Conservation (phyloP, 2,329 filamentous ascomycete genomes). For the Stemphylium beticola region DNA sequence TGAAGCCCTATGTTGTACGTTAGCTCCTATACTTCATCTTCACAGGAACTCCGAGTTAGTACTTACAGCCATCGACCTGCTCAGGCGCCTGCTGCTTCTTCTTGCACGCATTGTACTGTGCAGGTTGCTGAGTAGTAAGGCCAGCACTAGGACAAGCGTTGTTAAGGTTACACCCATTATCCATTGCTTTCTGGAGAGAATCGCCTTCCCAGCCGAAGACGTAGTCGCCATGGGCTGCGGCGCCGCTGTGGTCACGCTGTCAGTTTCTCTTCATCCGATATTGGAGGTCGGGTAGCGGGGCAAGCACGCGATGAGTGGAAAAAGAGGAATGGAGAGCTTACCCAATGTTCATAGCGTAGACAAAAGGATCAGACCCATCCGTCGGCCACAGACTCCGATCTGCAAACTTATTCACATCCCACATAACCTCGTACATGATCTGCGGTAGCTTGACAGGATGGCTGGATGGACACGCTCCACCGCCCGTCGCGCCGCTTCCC, state of each 20-base stretch:
- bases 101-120: conserved; percentile 40
- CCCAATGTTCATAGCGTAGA: conserved; percentile 45
- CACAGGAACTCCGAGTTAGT: background rate
- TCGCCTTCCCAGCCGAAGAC: conserved; percentile 55
- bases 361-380: conserved; percentile 41
- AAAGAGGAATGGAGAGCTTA: conserved; percentile 20
- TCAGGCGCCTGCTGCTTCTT: conserved; percentile 44
- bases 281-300: no score
- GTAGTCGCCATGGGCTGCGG: conserved; percentile 48
- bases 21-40: conserved; percentile 11
- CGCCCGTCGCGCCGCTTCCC: conserved; percentile 54
- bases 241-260: conserved; percentile 20
- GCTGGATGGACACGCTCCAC: conserved; percentile 55
- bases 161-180: conserved; percentile 49
- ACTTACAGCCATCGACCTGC: conserved; percentile 43
- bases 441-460: conserved; percentile 45
- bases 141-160: conserved; percentile 40
- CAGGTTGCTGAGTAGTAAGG: conserved; percentile 35
- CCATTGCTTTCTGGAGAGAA: conserved; percentile 51
- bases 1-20: conserved; percentile 31
- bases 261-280: background rate
- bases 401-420: conserved; percentile 41
- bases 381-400: conserved; percentile 42
- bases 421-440: conserved; percentile 48
- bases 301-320: background rate